Conservation (phyloP, 2,329 filamentous ascomycete species). For the Stagonosporopsis vannaccii region DNA sequence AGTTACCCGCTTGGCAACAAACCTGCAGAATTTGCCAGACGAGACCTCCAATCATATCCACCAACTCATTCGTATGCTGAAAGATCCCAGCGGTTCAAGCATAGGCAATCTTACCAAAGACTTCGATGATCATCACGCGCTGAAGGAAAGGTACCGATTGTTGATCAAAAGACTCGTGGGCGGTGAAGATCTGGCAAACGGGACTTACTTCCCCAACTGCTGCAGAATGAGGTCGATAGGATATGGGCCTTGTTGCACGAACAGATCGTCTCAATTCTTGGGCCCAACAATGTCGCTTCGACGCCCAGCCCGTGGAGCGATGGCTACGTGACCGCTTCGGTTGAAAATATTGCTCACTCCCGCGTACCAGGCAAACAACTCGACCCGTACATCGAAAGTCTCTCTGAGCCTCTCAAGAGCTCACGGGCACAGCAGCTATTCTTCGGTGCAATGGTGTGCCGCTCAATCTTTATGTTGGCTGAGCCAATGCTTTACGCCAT, state of each 20-base stretch:
- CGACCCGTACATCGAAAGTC: background rate
- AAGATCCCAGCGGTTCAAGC: background rate
- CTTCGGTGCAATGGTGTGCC: slow-evolving; percentile 20
- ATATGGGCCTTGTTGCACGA: slow-evolving; percentile 1
- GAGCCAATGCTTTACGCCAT: slow-evolving; percentile 12
- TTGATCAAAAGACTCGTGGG: slow-evolving; percentile 1
- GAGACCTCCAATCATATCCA: background rate
- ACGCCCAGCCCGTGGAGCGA: background rate
- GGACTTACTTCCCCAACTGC: background rate
- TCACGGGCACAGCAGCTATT: slow-evolving; percentile 15
- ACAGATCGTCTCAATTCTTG: slow-evolving; percentile 2
- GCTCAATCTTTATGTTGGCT: slow-evolving; percentile 10
- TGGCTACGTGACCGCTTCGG: background rate
- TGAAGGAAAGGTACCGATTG: background rate
- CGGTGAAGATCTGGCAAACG: background rate
- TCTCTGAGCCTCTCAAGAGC: background rate
- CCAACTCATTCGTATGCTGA: background rate
- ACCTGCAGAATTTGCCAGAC: background rate
- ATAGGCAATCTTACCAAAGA: background rate
- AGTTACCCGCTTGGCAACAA: background rate
- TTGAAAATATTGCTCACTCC: slow-evolving; percentile 3
- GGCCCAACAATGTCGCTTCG: background rate
- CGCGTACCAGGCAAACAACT: background rate
- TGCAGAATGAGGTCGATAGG: background rate
- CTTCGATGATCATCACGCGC: background rate